These are phyloP conservation scores for Leucocoprinus sp. DNA, from an alignment of 768 basidiomycete genomes.

Conservation along the genomic window DNA sequence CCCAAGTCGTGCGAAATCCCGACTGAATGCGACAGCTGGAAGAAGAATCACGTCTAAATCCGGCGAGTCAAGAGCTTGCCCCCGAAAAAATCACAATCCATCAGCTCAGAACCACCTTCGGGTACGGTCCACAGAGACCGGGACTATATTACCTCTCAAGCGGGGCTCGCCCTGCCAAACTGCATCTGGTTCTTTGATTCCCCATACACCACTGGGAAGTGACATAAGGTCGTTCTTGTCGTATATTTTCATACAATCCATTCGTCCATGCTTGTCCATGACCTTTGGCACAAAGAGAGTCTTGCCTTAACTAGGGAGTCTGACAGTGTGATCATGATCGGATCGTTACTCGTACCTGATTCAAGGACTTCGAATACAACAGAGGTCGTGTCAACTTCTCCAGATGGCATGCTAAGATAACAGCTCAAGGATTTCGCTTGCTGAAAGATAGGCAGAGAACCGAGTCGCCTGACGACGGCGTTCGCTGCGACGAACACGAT, in stretches of 20 bases:
- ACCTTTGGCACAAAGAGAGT: conserved; percentile 66
- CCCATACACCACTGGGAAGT: conserved; percentile 61
- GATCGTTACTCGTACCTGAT: conserved; percentile 33
- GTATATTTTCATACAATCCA: conserved; percentile 64
- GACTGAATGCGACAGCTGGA: conserved; percentile 70
- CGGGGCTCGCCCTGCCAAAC: conserved; percentile 38
- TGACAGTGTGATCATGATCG: neutral
- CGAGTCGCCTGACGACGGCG: conserved; percentile 38
- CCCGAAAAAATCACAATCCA: conserved; percentile 4
- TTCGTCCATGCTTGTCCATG: conserved; percentile 30
- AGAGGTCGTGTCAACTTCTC: conserved; percentile 53
- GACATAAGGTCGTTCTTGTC: conserved; percentile 46
- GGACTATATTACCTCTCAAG: conserved; percentile 37
- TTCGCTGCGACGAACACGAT: conserved; percentile 26
- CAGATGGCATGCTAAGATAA: conserved; percentile 73
- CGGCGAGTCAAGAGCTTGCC: conserved; percentile 4
- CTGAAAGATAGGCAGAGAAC: conserved; percentile 44
- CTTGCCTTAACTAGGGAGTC: conserved; percentile 39
- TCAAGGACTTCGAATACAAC: conserved; percentile 46
- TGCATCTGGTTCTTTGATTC: conserved; percentile 58
- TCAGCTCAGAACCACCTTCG: neutral
- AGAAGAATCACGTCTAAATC: conserved; percentile 56
- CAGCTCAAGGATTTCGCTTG: conserved; percentile 51
- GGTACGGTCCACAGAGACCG: neutral
- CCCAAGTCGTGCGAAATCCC: conserved; percentile 58